Base-by-base conservation (phyloP, 1,284 basidiomycete genomes). In the Cutaneotrichosporon sp. region DNA sequence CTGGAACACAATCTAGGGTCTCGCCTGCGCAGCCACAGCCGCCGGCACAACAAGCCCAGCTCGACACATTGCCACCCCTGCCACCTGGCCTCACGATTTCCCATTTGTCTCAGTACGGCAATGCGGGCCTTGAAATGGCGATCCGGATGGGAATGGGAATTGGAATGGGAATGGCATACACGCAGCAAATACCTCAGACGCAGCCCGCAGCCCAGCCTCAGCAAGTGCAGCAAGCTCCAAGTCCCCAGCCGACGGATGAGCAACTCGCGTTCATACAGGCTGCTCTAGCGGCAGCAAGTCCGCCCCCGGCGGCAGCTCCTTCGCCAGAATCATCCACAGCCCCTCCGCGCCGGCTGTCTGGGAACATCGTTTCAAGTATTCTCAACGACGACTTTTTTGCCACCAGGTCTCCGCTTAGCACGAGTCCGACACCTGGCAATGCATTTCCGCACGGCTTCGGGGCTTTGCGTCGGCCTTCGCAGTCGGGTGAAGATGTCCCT, bases 141-240 rank as follows among this genome's bases (percentile, higher is more conserved):
- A 74, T 76, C 31, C 57, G 75, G n/a, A 67, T 76, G 61, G 75
- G 75, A 1, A 75, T 76, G 71, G 68, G 70, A 4, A 70, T 76
- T 20, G 75, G 72, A 4, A 72, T 76, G 70, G 65, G 62, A 8
- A 73, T 76, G 70, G 65, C 62, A 11, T 32, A 70, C 27, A 63
- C 62, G 11, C 62, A 64, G 39, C 62, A 63, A 31, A n/a, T n/a
- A n/a, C n/a, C n/a, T n/a, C 52, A 57, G 34, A 48, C 54, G 31
- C 25, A 22, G 24, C 45, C 29, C 26, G 32, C 31, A 11, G 17
- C 20, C 16, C 51, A 49, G 19, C n/a, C n/a, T n/a, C 38, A 27
- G 35, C 46, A 49, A 22, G 33, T 37, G 38, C 49, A 38, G 29
- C 46, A 44, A 17, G 42, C 29, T 9, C 19, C 42, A 5, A 44